Evolutionary conservation across 2,329 filamentous ascomycete species (phyloP).

Genomic region (Sarocladium oryzae): DNA sequence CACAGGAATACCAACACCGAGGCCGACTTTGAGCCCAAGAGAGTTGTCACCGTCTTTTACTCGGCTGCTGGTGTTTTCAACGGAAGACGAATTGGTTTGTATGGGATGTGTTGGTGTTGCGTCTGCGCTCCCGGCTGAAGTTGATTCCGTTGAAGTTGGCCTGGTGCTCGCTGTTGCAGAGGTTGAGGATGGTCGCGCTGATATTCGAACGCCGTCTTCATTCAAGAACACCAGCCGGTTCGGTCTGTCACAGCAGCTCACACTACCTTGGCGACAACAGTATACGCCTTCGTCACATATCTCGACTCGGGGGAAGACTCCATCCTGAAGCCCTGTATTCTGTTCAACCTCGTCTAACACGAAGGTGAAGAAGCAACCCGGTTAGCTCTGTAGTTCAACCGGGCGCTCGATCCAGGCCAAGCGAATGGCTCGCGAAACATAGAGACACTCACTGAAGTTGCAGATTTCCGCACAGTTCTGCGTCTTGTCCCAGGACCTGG

Average conservation of each 20-base stretch:
- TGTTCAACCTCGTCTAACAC: background rate
- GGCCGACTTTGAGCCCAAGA: background rate
- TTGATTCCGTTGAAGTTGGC: background rate
- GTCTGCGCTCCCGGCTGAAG: background rate
- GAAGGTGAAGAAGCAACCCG: too few relatives aligned
- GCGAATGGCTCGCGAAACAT: background rate
- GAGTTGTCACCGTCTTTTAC: background rate
- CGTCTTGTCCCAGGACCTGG: background rate
- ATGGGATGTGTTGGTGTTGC: background rate
- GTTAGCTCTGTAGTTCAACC: too few relatives aligned
- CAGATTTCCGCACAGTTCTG: conserved; percentile 2
- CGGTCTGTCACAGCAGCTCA: background rate
- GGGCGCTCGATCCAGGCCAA: too few relatives aligned
- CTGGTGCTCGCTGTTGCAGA: background rate
- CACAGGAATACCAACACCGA: conserved; percentile 2
- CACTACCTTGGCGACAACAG: conserved; percentile 4
- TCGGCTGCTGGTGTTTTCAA: background rate
- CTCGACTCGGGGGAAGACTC: background rate
- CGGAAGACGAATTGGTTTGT: background rate
- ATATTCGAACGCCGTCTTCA: conserved; percentile 2
- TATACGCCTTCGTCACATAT: conserved; percentile 2
- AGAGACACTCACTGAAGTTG: background rate
- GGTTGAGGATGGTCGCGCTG: background rate
- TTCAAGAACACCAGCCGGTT: conserved; percentile 2
- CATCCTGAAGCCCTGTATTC: background rate